Evolutionary conservation across 495 filamentous ascomycete genomes (phyloP).

Genomic region (Xylaria scruposa): DNA sequence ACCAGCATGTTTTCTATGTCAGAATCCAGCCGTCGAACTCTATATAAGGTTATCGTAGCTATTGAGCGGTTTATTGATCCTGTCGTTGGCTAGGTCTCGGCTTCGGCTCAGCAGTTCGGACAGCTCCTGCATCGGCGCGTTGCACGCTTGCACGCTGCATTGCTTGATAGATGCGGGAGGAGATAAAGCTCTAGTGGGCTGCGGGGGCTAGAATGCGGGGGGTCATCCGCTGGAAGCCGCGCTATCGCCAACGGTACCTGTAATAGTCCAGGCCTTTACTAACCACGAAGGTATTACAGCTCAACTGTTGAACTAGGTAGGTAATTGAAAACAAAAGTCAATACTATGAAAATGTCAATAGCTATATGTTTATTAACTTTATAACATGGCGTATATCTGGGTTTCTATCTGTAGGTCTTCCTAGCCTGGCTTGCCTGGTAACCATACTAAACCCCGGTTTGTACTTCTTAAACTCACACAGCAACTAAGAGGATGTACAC

Average conservation of each 20-base stretch:
- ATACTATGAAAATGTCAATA: background rate
- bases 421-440: too few relatives aligned
- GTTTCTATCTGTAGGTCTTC: background rate
- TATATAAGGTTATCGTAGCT: background rate
- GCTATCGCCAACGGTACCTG: conserved; percentile 2
- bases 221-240: conserved; percentile 15
- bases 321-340: too few relatives aligned
- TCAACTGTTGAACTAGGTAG: too few relatives aligned
- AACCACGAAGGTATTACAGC: too few relatives aligned
- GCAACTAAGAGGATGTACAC: background rate
- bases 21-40: background rate
- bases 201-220: conserved; percentile 23
- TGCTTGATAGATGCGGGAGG: conserved; percentile 11
- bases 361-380: background rate
- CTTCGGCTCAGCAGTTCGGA: background rate
- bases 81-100: background rate
- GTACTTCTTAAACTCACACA: too few relatives aligned
- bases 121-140: conserved; percentile 19
- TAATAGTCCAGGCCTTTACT: too few relatives aligned
- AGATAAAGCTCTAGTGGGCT: conserved; percentile 13
- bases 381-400: background rate
- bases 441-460: background rate
- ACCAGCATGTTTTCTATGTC: background rate
- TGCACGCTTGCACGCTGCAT: background rate
- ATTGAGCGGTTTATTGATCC: conserved; percentile 5